Evolutionary conservation across 148 eudicot species (phyloP), one percentile per base, ranked within the genome.

Genomic region (Limonium bicolor): DNA sequence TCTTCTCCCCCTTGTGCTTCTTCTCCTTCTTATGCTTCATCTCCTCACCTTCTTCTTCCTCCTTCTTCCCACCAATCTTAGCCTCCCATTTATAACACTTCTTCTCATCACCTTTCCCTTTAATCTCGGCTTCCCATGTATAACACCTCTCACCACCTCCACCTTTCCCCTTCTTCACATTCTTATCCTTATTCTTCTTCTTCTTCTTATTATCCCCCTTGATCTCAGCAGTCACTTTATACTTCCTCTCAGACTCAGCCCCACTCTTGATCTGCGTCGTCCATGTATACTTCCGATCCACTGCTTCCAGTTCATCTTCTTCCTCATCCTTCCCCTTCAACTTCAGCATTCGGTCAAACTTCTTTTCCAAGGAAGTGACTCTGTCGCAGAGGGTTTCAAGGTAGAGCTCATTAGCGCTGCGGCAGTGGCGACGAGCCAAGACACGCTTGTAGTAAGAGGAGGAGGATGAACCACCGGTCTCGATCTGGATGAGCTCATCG

Each of bases 81-180:
- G 81, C 77, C 48, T 67, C 65, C 59, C 82, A 76, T 22, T 71
- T 73, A 72, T 82, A 87, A 6, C 17, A 66, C 58, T 58, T 68
- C 35, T 59, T 36, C 4, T 73, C 68, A 7, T 70, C 71, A 16
- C 59, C 50, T 26, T 72, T 69, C 22, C 77, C 80, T 34, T 82
- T 82, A 27, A 82, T 58, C 86, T 82, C 88, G 41, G 77, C 82
- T 39, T 52, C 61, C 81, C 73, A 78, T 44, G 73, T 73, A 20
- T 71, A 78, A 54, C 61, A 66, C 55, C 67, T 78, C 69, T 68
- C 80, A 2, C 53, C 55, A 5, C n/a, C 51, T 27, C 41, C 58
- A 54, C 52, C 48, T 18, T 53, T 55, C 48, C 70, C 67, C 53
- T 52, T 51, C 54, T 63, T 50, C 10, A 54, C 70, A 18, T 63